These are phyloP conservation scores for Primulina huaijiensis DNA, from an alignment of 257 asterid genomes.

Conservation along the genomic window DNA sequence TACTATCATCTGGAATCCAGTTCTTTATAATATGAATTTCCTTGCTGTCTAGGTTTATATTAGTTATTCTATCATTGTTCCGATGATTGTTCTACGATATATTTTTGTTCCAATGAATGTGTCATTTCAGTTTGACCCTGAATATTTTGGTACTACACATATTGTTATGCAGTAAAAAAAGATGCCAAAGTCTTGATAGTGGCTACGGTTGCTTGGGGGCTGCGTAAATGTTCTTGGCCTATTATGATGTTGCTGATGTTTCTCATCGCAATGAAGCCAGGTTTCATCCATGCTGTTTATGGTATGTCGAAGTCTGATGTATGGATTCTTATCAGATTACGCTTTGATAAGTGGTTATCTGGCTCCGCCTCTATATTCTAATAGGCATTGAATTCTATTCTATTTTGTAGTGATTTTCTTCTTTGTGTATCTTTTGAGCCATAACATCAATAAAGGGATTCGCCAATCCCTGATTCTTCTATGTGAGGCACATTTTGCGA, in stretches of 20 bases:
- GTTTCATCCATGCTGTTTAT: slow-evolving; percentile 88
- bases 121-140: slow-evolving; percentile 13
- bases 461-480: slow-evolving; percentile 85
- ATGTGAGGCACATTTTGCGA: slow-evolving; percentile 92
- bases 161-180: slow-evolving; percentile 65
- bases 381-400: slow-evolving; percentile 31
- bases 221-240: slow-evolving; percentile 92
- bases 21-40: neutral
- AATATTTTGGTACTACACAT: slow-evolving; percentile 14
- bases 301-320: slow-evolving; percentile 50
- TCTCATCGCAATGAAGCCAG: slow-evolving; percentile 89
- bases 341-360: slow-evolving; percentile 19
- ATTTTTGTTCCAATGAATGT: slow-evolving; percentile 2
- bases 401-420: slow-evolving; percentile 86
- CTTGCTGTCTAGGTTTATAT: slow-evolving; percentile 6
- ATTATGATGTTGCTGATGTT: slow-evolving; percentile 83
- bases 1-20: neutral
- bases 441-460: slow-evolving; percentile 61
- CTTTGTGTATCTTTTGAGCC: slow-evolving; percentile 82
- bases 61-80: slow-evolving; percentile 1
- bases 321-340: neutral
- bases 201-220: slow-evolving; percentile 98
- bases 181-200: slow-evolving; percentile 89
- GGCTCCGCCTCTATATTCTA: slow-evolving; percentile 29
- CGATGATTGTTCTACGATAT: neutral